These are phyloP conservation scores for Aegilops tauschii DNA, from an alignment of 176 grass and related monocot genomes.

Conservation along the genomic window DNA sequence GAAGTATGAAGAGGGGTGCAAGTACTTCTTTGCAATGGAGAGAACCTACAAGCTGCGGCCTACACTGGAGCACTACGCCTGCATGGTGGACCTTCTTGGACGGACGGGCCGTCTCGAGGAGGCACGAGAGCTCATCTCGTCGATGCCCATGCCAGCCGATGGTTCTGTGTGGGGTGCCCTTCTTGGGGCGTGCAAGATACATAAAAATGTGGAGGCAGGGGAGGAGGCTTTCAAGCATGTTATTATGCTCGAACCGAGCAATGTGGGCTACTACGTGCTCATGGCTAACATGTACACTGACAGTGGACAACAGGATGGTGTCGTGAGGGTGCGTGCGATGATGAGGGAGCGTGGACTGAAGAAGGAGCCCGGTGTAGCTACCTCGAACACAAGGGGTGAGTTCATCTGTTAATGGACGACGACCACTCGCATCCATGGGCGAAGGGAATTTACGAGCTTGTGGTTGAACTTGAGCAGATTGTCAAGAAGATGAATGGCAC, in stretches of 20 bases:
- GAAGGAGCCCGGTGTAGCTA: slow-evolving; percentile 76
- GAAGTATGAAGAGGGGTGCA: slow-evolving; percentile 42
- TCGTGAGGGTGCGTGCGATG: slow-evolving; percentile 46
- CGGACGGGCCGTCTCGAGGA: slow-evolving; percentile 47
- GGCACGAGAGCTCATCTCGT: slow-evolving; percentile 51
- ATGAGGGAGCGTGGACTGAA: slow-evolving; percentile 53
- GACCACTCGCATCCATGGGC: slow-evolving; percentile 58
- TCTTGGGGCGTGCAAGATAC: slow-evolving; percentile 77
- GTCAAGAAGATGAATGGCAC: slow-evolving; percentile 9
- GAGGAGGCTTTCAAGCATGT: slow-evolving; percentile 50
- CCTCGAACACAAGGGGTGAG: slow-evolving; percentile 41
- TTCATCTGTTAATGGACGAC: slow-evolving; percentile 72
- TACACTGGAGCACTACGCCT: slow-evolving; percentile 55
- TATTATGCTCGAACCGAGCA: slow-evolving; percentile 45
- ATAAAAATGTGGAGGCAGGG: slow-evolving; percentile 49
- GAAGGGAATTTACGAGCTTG: slow-evolving; percentile 52
- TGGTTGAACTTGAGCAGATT: slow-evolving; percentile 45
- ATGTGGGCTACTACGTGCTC: slow-evolving; percentile 69
- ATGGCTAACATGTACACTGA: slow-evolving; percentile 72
- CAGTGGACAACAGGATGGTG: slow-evolving; percentile 34
- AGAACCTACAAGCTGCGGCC: slow-evolving; percentile 24
- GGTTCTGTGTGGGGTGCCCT: slow-evolving; percentile 67
- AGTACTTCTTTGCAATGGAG: slow-evolving; percentile 54
- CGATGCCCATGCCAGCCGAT: slow-evolving; percentile 53
- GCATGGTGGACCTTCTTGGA: slow-evolving; percentile 76